Evolutionary conservation across 1,139 yeast species (phyloP).

Genomic region (Geotrichum carabidarum): DNA sequence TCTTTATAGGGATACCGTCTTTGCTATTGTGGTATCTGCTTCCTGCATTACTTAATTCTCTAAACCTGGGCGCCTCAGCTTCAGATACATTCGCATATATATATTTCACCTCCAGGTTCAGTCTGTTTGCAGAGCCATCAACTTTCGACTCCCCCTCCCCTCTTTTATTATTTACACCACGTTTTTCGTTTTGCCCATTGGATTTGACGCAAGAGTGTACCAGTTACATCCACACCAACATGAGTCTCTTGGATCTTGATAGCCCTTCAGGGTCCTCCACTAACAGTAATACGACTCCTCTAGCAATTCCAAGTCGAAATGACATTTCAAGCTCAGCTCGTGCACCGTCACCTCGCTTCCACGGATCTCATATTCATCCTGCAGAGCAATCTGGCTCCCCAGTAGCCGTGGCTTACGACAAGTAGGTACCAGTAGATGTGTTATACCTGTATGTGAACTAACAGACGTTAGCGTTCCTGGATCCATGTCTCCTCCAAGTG

Average conservation of each 20-base stretch:
- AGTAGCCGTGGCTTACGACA: slow-evolving; percentile 8
- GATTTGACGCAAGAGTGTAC: neutral
- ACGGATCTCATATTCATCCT: slow-evolving; percentile 6
- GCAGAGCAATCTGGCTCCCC: slow-evolving; percentile 5
- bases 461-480: slow-evolving; percentile 16
- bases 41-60: neutral
- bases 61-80: neutral
- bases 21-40: neutral
- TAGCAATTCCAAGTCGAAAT: neutral
- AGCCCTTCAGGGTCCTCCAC: neutral
- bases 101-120: no score
- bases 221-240: neutral
- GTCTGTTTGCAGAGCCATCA: neutral
- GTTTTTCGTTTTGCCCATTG: neutral
- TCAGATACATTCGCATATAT: neutral
- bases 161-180: neutral
- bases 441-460: no score
- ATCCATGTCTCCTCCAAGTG: slow-evolving; percentile 9
- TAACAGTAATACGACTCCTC: neutral
- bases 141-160: neutral
- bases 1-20: no score
- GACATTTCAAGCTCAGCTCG: neutral
- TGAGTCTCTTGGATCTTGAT: slow-evolving; percentile 6
- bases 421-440: neutral
- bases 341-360: slow-evolving; percentile 1